phyloP scores from a whole-genome alignment of 495 filamentous ascomycete species.

The Daldinia decipiens region DNA sequence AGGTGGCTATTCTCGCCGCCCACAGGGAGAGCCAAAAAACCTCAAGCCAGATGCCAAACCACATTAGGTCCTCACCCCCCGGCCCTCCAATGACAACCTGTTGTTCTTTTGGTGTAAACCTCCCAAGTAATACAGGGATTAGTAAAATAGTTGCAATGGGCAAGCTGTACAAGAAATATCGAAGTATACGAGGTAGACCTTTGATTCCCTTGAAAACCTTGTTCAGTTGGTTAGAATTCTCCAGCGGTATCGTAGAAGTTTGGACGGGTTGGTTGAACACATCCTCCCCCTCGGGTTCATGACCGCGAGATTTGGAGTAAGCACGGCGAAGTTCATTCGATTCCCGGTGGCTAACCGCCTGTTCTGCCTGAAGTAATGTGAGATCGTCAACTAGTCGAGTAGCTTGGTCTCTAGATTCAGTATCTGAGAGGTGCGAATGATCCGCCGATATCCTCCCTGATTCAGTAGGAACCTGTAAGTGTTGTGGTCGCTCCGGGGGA shows the following conservation, averaged over 20 bases:
- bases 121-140: conserved; percentile 83
- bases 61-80: conserved; percentile 81
- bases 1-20: conserved; percentile 80
- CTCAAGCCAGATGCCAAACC: conserved; percentile 96
- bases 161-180: conserved; percentile 88
- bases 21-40: conserved; percentile 93
- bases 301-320: conserved; percentile 49
- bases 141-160: conserved; percentile 79
- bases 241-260: conserved; percentile 55
- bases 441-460: conserved; percentile 21
- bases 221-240: conserved; percentile 63
- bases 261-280: conserved; percentile 76
- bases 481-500: conserved; percentile 32
- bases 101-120: conserved; percentile 62
- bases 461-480: conserved; percentile 37
- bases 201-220: conserved; percentile 64
- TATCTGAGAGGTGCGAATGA: conserved; percentile 25
- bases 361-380: conserved; percentile 83
- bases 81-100: conserved; percentile 66
- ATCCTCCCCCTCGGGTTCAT: conserved; percentile 71
- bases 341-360: conserved; percentile 68
- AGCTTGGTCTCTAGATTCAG: conserved; percentile 67
- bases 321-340: conserved; percentile 51
- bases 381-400: conserved; percentile 85
- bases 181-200: conserved; percentile 77